Base-by-base conservation (phyloP, 352 stramenopile species). In the Globisporangium carolinianum region DNA sequence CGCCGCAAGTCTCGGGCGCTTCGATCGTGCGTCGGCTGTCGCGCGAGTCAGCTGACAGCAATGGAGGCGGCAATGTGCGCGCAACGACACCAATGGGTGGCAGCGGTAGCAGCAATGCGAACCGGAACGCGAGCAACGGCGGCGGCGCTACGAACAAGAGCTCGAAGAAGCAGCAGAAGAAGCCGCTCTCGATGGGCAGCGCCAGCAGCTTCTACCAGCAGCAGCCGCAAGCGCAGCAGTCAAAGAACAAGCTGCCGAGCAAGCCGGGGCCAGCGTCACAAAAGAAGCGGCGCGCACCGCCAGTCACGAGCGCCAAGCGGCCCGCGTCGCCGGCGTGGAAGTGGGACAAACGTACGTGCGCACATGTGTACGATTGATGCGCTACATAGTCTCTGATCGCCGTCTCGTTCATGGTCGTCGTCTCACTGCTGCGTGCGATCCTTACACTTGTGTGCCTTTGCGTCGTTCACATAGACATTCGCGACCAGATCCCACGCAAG, bases 401-500 rank as follows among this genome's bases (percentile, higher is more conserved):
- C 24, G 24, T 32, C 24, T 32, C 24, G 24, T 32, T 32, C 24
- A 1, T 32, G 24, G 24, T 32, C 24, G 24, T 32, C 24, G 24
- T 3, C 24, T 32, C 24, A 32, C 24, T 32, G 24, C 24, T 32
- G 24, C 3, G 24, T 32, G 24, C 24, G 8, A 3, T 54, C 36
- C 6, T 24, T 24, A 35, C 53, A n/a, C 12, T 37, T 53, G 14
- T 35, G 6, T 24, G 6, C 53, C 9, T 53, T 10, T 47, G 17
- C 17, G 3, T 39, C 39, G n/a, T 60, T 18, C 42, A 24, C 47
- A 41, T 46, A 93, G 83, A 87, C 53, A 67, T 90, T 41, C 76
- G 73, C 2, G 77, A 87, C 55, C 86, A 86, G 57, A 89, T 94
- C 36, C 84, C 84, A 38, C 75, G 75, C 65, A 94, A 94, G 64